Base-by-base conservation (phyloP, 1,284 basidiomycete genomes). In the Ustilago curta region DNA sequence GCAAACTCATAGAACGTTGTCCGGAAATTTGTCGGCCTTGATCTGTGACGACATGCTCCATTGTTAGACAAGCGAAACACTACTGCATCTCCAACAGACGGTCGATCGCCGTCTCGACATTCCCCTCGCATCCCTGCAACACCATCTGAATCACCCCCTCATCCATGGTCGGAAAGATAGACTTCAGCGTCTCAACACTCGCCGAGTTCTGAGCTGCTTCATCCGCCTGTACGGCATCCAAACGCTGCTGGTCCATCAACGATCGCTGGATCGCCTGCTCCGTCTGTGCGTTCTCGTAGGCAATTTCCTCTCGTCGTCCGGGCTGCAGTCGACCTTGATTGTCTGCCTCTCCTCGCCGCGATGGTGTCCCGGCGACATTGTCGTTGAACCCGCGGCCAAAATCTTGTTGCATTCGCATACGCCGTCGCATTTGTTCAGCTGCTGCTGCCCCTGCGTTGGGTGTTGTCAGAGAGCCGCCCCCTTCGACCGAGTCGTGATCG, bases 41-140 rank as follows among this genome's bases (percentile, higher is more conserved):
- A 16, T 40, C 37, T 16, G n/a, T n/a, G 37, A 40, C 19, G 21
- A 44, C 4, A 25, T 14, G 16, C 27, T 47, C 16, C 45, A 47
- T 29, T 45, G 44, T 8, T 1, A 8, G 4, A 45, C 29, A 18
- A 32, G 31, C 25, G 16, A 39, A 32, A 5, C 1, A 1, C 37
- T 61, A 77, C 57, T 70, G 68, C 80, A 81, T 81, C 59, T 81
- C 80, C 21, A 81, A 55, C 37, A 81, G 45, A 11, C 79, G 71
- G 50, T 81, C 80, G 39, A 81, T 81, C n/a, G 80, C 78, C 18
- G 65, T 61, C 67, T 81, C 78, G 16, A 80, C 80, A 49, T 81
- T 71, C 4, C 69, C 72, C 32, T 72, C 64, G 47, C 77, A 77
- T 19, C 77, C 79, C 29, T 80, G 74, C 65, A 81, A 44, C 32